Percentiles rank a stretch among this genome's conserved stretches.
These are phyloP conservation scores for Ambrosia hybrid DNA, from an alignment of 140 eudicot genomes.

Conservation along the genomic window DNA sequence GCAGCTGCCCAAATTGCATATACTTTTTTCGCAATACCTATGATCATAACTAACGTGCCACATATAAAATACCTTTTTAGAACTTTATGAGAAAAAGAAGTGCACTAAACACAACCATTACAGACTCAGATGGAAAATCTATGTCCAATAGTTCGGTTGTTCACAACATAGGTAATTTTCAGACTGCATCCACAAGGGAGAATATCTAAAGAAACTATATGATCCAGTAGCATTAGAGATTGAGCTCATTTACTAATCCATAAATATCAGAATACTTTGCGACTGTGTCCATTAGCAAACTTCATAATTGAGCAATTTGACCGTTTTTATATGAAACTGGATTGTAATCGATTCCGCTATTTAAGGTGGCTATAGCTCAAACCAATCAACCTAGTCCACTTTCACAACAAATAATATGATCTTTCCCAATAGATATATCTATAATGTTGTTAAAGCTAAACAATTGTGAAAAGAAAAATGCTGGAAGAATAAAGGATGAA, in stretches of 20 bases:
- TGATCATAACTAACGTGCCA: constrained; percentile 19
- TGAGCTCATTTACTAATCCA: constrained; percentile 9
- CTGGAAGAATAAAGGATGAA: too few species aligned
- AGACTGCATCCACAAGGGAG: not conserved
- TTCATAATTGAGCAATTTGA: not conserved
- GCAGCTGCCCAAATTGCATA: constrained; percentile 92
- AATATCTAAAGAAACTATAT: not conserved
- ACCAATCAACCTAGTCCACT: too few species aligned
- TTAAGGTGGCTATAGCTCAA: too few species aligned
- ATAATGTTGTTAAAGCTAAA: too few species aligned
- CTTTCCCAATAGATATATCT: too few species aligned
- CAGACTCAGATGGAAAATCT: not conserved
- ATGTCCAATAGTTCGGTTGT: not conserved
- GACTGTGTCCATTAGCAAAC: not conserved
- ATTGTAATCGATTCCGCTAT: constrained; percentile 1
- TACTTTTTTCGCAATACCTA: constrained; percentile 85
- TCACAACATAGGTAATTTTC: not conserved
- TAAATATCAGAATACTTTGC: not conserved
- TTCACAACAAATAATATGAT: too few species aligned
- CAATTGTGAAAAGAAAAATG: too few species aligned
- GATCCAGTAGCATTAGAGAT: constrained; percentile 5
- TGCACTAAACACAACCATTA: constrained; percentile 17
- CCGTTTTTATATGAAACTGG: not conserved
- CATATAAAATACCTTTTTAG: not conserved
- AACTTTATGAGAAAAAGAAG: not conserved